phyloP scores from a whole-genome alignment of 139 green algal species.

The Haematococcus lacustris region DNA sequence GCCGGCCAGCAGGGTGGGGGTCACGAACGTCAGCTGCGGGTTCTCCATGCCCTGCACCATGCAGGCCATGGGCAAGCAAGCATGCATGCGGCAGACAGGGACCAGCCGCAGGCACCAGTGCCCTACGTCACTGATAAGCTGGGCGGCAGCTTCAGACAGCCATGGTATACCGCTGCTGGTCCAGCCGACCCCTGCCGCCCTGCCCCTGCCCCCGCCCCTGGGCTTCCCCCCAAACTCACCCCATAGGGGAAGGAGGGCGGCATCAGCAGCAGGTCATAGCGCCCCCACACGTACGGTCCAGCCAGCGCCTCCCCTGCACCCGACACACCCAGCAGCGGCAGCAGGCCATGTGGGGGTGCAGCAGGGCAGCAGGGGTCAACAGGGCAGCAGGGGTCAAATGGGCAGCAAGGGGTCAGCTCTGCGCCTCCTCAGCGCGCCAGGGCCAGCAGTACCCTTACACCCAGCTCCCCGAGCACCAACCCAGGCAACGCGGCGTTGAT shows the following conservation, averaged over 20 bases:
- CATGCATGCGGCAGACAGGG: not conserved
- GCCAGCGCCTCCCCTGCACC: slow-evolving; percentile 64
- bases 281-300: slow-evolving; percentile 84
- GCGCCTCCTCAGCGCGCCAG: not conserved
- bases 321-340: too few relatives aligned
- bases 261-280: slow-evolving; percentile 91
- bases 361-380: not conserved
- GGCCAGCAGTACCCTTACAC: not conserved
- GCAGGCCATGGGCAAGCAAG: not conserved
- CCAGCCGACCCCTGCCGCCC: too few relatives aligned
- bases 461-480: not conserved
- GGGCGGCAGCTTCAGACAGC: not conserved
- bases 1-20: slow-evolving; percentile 84
- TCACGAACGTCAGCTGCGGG: slow-evolving; percentile 72
- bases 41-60: slow-evolving; percentile 65
- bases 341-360: too few relatives aligned
- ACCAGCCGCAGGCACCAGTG: not conserved
- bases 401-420: not conserved
- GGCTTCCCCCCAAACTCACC: slow-evolving; percentile 16
- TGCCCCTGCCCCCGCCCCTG: too few relatives aligned
- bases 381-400: not conserved
- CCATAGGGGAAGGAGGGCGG: slow-evolving; percentile 84
- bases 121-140: not conserved
- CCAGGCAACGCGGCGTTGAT: too few relatives aligned
- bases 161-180: not conserved